Conservation (phyloP, 768 basidiomycete species). For the Megacollybia marginata region DNA sequence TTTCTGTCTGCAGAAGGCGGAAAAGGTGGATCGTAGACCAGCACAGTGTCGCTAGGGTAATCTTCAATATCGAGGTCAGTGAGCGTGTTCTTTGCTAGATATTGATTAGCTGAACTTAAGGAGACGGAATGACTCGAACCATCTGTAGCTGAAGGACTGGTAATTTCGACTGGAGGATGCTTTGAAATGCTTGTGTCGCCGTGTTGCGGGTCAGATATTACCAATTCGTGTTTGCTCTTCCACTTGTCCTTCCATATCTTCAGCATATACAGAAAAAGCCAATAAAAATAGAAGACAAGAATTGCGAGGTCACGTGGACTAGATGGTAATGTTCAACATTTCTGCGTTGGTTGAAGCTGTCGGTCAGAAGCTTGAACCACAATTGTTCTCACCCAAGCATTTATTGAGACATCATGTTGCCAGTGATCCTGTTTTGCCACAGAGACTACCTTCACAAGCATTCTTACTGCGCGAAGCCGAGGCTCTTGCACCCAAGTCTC, state of each 20-base stretch:
- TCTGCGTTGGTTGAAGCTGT: constrained; percentile 25
- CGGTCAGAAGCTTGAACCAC: constrained; percentile 20
- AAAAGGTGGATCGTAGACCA: constrained; percentile 9
- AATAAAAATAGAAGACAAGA: too few species aligned
- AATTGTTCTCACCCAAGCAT: constrained; percentile 8
- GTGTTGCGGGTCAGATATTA: too few species aligned
- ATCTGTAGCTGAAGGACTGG: constrained; percentile 16
- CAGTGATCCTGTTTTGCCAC: constrained; percentile 55
- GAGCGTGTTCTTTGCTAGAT: too few species aligned
- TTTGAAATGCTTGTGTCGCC: constrained; percentile 4
- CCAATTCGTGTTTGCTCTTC: constrained; percentile 23
- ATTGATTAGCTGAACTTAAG: too few species aligned
- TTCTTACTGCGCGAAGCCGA: constrained; percentile 71
- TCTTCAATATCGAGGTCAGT: too few species aligned
- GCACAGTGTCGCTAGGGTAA: too few species aligned
- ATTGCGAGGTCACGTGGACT: too few species aligned
- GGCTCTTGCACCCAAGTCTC: constrained; percentile 44
- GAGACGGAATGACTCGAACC: constrained; percentile 11
- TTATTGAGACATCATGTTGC: constrained; percentile 30
- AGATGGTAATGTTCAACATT: constrained; percentile 1
- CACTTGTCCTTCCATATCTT: constrained; percentile 45
- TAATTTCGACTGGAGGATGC: constrained; percentile 19
- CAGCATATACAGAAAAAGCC: constrained; percentile 26
- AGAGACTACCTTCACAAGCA: constrained; percentile 63
- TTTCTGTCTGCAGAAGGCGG: constrained; percentile 31